A percentile compares a stretch with the other conserved stretches of the same genome.
Evolutionary conservation across 805 yeast genomes (phyloP).

Genomic region (Nakazawaea ishiwadae): DNA sequence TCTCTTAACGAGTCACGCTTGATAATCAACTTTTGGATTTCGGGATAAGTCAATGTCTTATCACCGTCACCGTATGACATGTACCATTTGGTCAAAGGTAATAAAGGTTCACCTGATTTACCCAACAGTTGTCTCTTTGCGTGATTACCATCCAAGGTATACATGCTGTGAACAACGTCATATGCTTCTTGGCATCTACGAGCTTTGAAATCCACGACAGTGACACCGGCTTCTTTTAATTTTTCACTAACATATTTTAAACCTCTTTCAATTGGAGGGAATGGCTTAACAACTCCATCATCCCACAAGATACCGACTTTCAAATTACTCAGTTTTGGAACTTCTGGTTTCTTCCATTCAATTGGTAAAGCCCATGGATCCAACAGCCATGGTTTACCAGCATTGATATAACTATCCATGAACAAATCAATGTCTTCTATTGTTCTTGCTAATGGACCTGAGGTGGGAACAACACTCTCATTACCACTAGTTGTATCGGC

Average conservation of each 20-base stretch:
- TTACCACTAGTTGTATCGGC: slow-evolving; percentile 57
- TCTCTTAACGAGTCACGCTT: slow-evolving; percentile 56
- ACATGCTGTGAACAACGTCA: slow-evolving; percentile 53
- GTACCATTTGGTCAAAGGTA: slow-evolving; percentile 59
- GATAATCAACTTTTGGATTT: slow-evolving; percentile 49
- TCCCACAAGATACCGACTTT: slow-evolving; percentile 61
- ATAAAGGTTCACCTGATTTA: slow-evolving; percentile 66
- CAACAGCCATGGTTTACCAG: slow-evolving; percentile 59
- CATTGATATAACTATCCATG: slow-evolving; percentile 58
- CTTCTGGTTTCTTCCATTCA: slow-evolving; percentile 46
- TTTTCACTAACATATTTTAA: slow-evolving; percentile 49
- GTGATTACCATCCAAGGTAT: slow-evolving; percentile 64
- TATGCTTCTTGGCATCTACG: slow-evolving; percentile 54
- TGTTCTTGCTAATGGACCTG: slow-evolving; percentile 64
- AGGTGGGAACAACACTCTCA: slow-evolving; percentile 60
- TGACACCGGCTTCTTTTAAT: slow-evolving; percentile 54
- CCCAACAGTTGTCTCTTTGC: slow-evolving; percentile 47
- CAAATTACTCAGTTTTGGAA: slow-evolving; percentile 34
- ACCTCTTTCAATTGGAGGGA: slow-evolving; percentile 60
- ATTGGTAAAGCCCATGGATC: slow-evolving; percentile 42
- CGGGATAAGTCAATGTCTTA: slow-evolving; percentile 37
- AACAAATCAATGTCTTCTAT: slow-evolving; percentile 64
- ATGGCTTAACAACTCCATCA: slow-evolving; percentile 62
- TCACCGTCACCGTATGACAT: slow-evolving; percentile 58
- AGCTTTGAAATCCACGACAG: slow-evolving; percentile 51